Conservation (phyloP, 805 yeast genomes). For the Pichia kluyveri region DNA sequence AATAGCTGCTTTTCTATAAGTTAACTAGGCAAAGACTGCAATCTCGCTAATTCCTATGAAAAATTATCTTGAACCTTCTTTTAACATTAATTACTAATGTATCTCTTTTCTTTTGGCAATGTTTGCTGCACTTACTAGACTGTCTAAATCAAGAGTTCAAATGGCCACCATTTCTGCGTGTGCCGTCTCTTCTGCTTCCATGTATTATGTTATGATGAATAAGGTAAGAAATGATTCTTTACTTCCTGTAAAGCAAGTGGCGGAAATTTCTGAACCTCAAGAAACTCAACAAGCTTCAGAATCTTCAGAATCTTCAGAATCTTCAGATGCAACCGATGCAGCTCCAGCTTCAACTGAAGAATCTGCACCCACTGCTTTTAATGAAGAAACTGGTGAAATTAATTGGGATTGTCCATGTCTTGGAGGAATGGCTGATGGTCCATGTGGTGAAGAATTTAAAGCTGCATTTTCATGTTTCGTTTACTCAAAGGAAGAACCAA, state of each 20-base stretch:
- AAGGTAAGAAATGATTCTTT: slow-evolving; percentile 10
- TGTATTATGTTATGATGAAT: slow-evolving; percentile 9
- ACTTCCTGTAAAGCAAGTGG: not conserved
- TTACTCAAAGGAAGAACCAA: slow-evolving; percentile 89
- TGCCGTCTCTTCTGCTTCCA: slow-evolving; percentile 11
- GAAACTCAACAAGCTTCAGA: not conserved
- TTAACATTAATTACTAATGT: too few relatives aligned
- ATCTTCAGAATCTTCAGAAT: too few relatives aligned
- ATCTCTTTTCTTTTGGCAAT: too few relatives aligned
- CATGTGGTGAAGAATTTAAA: slow-evolving; percentile 94
- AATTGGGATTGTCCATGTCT: slow-evolving; percentile 99
- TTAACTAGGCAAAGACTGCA: too few relatives aligned
- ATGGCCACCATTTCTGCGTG: slow-evolving; percentile 9
- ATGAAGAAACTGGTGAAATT: slow-evolving; percentile 97
- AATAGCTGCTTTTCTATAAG: too few relatives aligned
- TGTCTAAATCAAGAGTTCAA: not conserved
- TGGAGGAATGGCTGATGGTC: slow-evolving; percentile 98
- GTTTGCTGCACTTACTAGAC: too few relatives aligned
- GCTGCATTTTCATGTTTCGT: slow-evolving; percentile 93
- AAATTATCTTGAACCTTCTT: too few relatives aligned
- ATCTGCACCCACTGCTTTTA: slow-evolving; percentile 43
- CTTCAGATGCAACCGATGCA: too few relatives aligned
- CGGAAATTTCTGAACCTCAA: not conserved
- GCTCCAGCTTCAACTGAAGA: slow-evolving; percentile 28
- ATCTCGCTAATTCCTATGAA: too few relatives aligned